These are phyloP conservation scores for Didymosphaeria variabile DNA, from an alignment of 2,329 filamentous ascomycete genomes.

Conservation along the genomic window DNA sequence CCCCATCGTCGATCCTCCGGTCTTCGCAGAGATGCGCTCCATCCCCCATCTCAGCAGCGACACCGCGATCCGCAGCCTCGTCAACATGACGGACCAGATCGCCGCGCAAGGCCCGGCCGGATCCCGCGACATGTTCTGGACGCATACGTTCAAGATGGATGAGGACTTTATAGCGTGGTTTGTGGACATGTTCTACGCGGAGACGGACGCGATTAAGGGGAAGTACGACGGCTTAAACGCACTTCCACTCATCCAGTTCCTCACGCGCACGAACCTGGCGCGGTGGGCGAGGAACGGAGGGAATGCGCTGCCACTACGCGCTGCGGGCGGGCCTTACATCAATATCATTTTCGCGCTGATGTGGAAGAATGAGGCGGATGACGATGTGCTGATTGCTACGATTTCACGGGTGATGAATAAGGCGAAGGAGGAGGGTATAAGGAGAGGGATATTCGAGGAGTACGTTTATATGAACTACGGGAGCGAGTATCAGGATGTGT, in stretches of 20 bases:
- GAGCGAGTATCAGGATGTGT: conserved; percentile 52
- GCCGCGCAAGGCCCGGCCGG: conserved; percentile 45
- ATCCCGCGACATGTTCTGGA: conserved; percentile 35
- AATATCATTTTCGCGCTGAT: conserved; percentile 28
- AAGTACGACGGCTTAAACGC: conserved; percentile 16
- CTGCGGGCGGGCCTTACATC: conserved; percentile 27
- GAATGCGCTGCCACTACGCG: conserved; percentile 30
- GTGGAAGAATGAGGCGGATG: conserved; percentile 30
- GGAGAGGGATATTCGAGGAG: conserved; percentile 22
- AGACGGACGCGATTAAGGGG: conserved; percentile 23
- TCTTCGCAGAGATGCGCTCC: conserved; percentile 15
- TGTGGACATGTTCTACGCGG: conserved; percentile 26
- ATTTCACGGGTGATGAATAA: conserved; percentile 22
- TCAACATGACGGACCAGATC: conserved; percentile 44
- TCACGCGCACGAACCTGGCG: conserved; percentile 23
- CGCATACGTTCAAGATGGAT: conserved; percentile 33
- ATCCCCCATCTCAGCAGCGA: conserved; percentile 21
- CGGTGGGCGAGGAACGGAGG: conserved; percentile 29
- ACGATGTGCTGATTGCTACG: conserved; percentile 23
- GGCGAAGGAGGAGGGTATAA: conserved; percentile 9
- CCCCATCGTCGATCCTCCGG: conserved; percentile 8
- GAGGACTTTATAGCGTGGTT: conserved; percentile 29
- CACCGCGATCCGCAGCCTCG: conserved; percentile 19
- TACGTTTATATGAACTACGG: conserved; percentile 61
- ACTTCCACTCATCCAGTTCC: conserved; percentile 22